Conservation (phyloP, 257 asterid genomes). For the Forsythia suspensa region DNA sequence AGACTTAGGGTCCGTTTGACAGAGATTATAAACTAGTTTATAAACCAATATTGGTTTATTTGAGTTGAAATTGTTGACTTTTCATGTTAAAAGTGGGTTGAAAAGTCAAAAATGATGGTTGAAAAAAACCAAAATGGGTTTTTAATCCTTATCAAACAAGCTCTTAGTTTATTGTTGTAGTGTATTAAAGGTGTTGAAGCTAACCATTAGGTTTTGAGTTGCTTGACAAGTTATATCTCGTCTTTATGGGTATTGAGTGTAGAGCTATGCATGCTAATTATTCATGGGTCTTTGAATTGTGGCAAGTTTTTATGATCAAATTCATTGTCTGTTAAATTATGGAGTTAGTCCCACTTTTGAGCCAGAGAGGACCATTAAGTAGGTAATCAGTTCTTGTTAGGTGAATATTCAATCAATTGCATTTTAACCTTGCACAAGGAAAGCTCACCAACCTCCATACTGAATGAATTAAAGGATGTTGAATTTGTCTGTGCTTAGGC, state of each 20-base stretch:
- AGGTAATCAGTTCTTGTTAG: constrained; percentile 39
- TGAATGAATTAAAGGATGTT: constrained; percentile 8
- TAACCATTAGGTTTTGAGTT: neutral
- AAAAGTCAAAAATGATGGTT: too few species aligned
- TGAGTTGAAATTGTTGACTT: too few species aligned
- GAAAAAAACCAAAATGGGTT: too few species aligned
- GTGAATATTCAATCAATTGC: constrained; percentile 23
- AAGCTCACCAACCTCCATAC: constrained; percentile 26
- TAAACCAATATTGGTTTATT: too few species aligned
- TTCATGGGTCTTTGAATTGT: neutral
- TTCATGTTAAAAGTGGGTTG: too few species aligned
- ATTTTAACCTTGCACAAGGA: constrained; percentile 15
- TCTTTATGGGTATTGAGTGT: neutral
- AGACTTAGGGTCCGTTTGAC: too few species aligned
- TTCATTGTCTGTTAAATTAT: neutral
- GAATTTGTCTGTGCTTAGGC: constrained; percentile 3
- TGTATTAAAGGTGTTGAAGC: neutral
- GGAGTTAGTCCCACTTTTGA: neutral
- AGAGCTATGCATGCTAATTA: neutral
- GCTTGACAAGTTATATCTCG: neutral
- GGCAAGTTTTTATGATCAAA: neutral
- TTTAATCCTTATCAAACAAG: too few species aligned
- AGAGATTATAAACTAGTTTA: too few species aligned
- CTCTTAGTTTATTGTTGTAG: neutral
- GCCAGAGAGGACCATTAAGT: constrained; percentile 22